Percentiles rank a stretch among this genome's conserved stretches.
Conservation (phyloP, 805 yeast genomes). For the Nakazawaea laoshanensis region DNA sequence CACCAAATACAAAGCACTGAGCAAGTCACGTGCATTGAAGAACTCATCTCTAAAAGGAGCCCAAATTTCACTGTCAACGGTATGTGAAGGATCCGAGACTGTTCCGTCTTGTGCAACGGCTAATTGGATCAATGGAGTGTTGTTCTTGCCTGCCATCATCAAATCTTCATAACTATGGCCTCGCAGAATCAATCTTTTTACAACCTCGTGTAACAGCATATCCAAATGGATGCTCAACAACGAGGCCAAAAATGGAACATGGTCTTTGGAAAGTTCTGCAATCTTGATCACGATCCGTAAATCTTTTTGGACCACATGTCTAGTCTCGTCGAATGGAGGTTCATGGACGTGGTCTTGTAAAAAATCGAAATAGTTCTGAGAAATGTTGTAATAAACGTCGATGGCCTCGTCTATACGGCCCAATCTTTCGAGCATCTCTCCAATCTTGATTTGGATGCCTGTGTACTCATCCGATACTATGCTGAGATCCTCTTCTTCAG, state of each 20-base stretch:
- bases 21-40: constrained; percentile 68
- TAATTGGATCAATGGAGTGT: not conserved
- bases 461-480: constrained; percentile 74
- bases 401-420: constrained; percentile 56
- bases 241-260: constrained; percentile 18
- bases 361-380: constrained; percentile 47
- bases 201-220: constrained; percentile 7
- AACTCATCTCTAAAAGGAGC: constrained; percentile 71
- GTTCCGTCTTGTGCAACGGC: constrained; percentile 4
- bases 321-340: constrained; percentile 33
- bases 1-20: constrained; percentile 61
- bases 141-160: constrained; percentile 25
- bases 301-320: constrained; percentile 61
- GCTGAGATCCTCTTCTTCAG: constrained; percentile 46
- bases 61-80: constrained; percentile 39
- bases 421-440: constrained; percentile 76
- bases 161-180: constrained; percentile 36
- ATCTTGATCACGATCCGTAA: constrained; percentile 61
- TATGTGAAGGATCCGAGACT: constrained; percentile 19
- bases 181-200: constrained; percentile 19
- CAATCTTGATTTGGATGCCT: constrained; percentile 80
- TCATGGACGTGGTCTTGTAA: constrained; percentile 27
- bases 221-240: constrained; percentile 8
- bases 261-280: constrained; percentile 41
- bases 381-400: constrained; percentile 57